A percentile compares a stretch with the other conserved stretches of the same genome.
Evolutionary conservation across 140 eudicot species (phyloP).

Genomic region (Senecio squalidus): DNA sequence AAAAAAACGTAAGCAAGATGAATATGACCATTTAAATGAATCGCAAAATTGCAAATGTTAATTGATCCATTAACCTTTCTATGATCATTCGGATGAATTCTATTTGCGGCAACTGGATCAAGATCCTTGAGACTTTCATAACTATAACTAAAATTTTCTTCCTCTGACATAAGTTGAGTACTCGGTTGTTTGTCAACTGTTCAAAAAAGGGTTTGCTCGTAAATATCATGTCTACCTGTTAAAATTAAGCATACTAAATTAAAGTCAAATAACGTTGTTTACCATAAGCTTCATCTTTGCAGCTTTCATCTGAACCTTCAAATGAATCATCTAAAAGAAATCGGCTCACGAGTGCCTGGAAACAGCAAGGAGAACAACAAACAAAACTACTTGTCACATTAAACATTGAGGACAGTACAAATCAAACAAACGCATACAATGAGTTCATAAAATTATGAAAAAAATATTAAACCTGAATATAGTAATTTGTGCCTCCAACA

Average conservation of each 20-base stretch:
- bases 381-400: background rate
- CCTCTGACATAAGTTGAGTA: conserved; percentile 23
- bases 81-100: conserved; percentile 89
- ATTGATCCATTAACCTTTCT: conserved; percentile 70
- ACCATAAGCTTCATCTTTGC: conserved; percentile 50
- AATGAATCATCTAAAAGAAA: conserved; percentile 69
- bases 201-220: background rate
- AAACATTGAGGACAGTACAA: background rate
- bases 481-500: conserved; percentile 98
- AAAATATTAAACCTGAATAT: conserved; percentile 77
- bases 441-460: background rate
- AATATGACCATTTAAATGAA: no score
- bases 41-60: no score
- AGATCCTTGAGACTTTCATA: conserved; percentile 53
- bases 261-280: background rate
- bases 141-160: conserved; percentile 26
- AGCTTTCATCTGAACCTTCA: conserved; percentile 39
- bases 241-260: background rate
- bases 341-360: conserved; percentile 90
- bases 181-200: conserved; percentile 38
- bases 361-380: conserved; percentile 5
- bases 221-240: background rate
- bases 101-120: conserved; percentile 89
- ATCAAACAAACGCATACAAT: background rate
- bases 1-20: background rate